phyloP scores from a whole-genome alignment of 768 basidiomycete genomes.

The Dacryopinax spathularia region DNA sequence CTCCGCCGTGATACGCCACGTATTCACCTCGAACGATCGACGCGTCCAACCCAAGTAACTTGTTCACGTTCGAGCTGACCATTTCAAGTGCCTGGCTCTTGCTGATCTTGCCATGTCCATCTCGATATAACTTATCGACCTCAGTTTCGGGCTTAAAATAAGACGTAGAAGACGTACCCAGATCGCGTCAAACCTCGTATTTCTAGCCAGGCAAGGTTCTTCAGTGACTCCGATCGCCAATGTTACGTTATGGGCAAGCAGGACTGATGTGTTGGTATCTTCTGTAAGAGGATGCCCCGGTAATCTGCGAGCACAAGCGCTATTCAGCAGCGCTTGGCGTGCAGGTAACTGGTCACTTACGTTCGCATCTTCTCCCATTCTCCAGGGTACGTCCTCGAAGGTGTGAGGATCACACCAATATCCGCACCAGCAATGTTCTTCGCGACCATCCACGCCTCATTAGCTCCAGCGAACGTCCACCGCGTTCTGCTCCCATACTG shows the following conservation, averaged over 20 bases:
- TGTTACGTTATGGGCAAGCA: constrained; percentile 55
- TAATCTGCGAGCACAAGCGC: constrained; percentile 10
- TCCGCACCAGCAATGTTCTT: constrained; percentile 45
- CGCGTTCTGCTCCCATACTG: constrained; percentile 29
- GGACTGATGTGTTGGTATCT: constrained; percentile 41
- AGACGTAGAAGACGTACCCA: constrained; percentile 40
- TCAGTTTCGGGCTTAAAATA: constrained; percentile 6
- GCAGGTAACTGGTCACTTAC: constrained; percentile 26
- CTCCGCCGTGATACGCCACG: constrained; percentile 42
- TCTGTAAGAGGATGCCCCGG: constrained; percentile 62
- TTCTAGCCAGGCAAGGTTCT: constrained; percentile 59
- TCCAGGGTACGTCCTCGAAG: constrained; percentile 55
- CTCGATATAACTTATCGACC: constrained; percentile 28
- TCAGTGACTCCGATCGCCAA: constrained; percentile 52
- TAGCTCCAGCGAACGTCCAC: constrained; percentile 41
- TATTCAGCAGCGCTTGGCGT: not conserved
- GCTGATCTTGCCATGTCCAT: constrained; percentile 27
- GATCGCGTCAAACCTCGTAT: constrained; percentile 61
- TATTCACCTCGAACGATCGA: constrained; percentile 31
- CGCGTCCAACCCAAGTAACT: constrained; percentile 31
- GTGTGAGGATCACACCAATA: constrained; percentile 56
- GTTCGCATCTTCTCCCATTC: constrained; percentile 54
- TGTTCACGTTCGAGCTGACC: constrained; percentile 41
- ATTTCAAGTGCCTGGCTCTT: constrained; percentile 38
- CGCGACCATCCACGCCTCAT: constrained; percentile 60